Percentiles rank a stretch among this genome's conserved stretches.
These are phyloP conservation scores for Prunus mira DNA, from an alignment of 306 rosid genomes.

Conservation along the genomic window DNA sequence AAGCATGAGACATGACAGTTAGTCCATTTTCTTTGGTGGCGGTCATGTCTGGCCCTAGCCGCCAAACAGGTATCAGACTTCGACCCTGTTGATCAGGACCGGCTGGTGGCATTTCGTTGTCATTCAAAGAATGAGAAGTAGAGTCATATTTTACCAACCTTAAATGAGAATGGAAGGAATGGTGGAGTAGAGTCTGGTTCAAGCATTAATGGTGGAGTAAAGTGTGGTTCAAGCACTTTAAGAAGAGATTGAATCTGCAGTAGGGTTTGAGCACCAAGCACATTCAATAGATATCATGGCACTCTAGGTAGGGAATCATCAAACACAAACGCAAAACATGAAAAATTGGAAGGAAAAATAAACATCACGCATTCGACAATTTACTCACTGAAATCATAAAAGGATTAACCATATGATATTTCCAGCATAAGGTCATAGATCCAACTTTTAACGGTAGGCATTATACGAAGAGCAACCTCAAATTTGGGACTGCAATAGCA, in stretches of 20 bases:
- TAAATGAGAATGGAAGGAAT: neutral
- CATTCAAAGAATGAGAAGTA: neutral
- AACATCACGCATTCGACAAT: neutral
- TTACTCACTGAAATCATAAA: neutral
- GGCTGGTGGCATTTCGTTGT: too few relatives aligned
- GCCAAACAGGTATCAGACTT: too few relatives aligned
- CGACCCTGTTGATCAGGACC: too few relatives aligned
- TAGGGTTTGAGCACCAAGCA: too few relatives aligned
- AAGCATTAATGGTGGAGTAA: too few relatives aligned
- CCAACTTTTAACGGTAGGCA: conserved; percentile 9
- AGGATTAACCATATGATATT: conserved; percentile 20
- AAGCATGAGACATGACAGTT: too few relatives aligned
- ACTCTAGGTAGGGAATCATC: too few relatives aligned
- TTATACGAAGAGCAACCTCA: conserved; percentile 3
- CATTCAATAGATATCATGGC: too few relatives aligned
- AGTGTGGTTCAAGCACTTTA: too few relatives aligned
- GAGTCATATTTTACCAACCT: neutral
- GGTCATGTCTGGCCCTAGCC: too few relatives aligned
- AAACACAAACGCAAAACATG: neutral
- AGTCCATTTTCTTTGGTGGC: too few relatives aligned
- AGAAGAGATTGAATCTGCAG: too few relatives aligned
- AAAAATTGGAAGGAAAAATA: neutral
- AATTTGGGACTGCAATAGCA: conserved; percentile 5
- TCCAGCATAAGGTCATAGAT: conserved; percentile 6
- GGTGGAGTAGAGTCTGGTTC: neutral